Base-by-base conservation (phyloP, 352 stramenopile species). In the Thalassiosira mediterranea region DNA sequence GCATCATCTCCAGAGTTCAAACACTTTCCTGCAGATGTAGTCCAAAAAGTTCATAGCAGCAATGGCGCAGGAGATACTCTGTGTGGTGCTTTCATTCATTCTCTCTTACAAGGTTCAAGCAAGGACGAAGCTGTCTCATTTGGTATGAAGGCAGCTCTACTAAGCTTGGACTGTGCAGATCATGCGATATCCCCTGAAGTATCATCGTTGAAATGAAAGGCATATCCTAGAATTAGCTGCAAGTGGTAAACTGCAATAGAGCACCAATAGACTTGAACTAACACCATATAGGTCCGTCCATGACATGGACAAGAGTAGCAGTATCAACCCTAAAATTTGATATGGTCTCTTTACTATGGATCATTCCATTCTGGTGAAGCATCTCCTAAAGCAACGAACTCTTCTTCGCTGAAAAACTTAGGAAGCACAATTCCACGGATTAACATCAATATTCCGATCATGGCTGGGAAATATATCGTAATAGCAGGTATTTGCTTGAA, bases 381-480 rank as follows among this genome's bases (percentile, higher is more conserved):
- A 57, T 93, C 88, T 38, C 86, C 88, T 3, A 95, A 74, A 10
- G 75, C 81, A 10, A 72, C 62, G 40, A 95, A 81, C 32, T 95
- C 91, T 42, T 90, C 65, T 57, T 92, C 73, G 25, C 71, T 84
- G 70, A 96, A 96, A 44, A 95, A 77, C 38, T 88, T 88, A 1
- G 91, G 91, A 21, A 96, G 67, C 25, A 92, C 37, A 44, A 85
- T 81, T 13, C 76, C 70, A 42, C 91, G 75, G 70, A 95, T 88
- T 13, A 86, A 56, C 79, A 95, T 94, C 4, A 96, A 62, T 47
- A 96, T 47, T 0, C 88, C 88, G 78, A 96, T 96, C 23, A 94
- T 88, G 19, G 81, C 88, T 2, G 91, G 91, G 56, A 96, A 96
- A 74, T 95, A 95, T 29, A 96, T 93, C 61, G 89, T 85, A 37